phyloP scores from a whole-genome alignment of 768 basidiomycete species.

The Lactifluus rugatus region DNA sequence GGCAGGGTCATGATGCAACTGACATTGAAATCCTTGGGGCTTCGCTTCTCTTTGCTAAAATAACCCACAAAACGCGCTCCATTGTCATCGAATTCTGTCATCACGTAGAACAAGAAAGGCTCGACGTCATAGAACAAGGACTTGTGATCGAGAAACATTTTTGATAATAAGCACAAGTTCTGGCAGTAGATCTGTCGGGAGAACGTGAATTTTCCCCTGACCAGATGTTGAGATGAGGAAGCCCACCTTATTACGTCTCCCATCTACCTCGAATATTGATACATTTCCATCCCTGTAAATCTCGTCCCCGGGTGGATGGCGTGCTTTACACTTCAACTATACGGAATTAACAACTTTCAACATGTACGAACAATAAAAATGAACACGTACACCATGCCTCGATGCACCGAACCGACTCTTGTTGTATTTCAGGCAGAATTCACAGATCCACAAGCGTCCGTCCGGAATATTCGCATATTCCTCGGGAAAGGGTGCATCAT shows the following conservation, averaged over 20 bases:
- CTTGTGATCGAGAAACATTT: conserved; percentile 99
- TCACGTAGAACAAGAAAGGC: conserved; percentile 97
- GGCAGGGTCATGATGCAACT: conserved; percentile 99
- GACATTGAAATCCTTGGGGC: conserved; percentile 92
- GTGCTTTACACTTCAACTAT: conserved; percentile 88
- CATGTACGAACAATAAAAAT: neutral
- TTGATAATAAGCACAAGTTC: conserved; percentile 92
- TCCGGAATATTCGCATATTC: conserved; percentile 91
- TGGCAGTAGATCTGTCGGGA: conserved; percentile 85
- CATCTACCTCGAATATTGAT: conserved; percentile 96
- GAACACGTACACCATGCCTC: conserved; percentile 67
- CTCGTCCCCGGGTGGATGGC: conserved; percentile 96
- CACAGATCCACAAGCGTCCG: conserved; percentile 91
- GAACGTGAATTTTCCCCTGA: neutral
- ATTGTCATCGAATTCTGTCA: conserved; percentile 81
- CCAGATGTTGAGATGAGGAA: neutral
- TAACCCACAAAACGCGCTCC: conserved; percentile 96
- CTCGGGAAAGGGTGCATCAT: conserved; percentile 96
- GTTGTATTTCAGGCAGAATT: conserved; percentile 98
- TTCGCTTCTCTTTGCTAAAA: conserved; percentile 97
- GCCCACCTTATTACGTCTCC: conserved; percentile 86
- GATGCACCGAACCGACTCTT: conserved; percentile 81
- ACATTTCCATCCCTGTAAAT: conserved; percentile 86
- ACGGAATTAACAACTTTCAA: neutral
- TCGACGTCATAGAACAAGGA: conserved; percentile 99